Evolutionary conservation across 2,329 filamentous ascomycete species (phyloP).

Genomic region (Rhexocercosporidium sp.): DNA sequence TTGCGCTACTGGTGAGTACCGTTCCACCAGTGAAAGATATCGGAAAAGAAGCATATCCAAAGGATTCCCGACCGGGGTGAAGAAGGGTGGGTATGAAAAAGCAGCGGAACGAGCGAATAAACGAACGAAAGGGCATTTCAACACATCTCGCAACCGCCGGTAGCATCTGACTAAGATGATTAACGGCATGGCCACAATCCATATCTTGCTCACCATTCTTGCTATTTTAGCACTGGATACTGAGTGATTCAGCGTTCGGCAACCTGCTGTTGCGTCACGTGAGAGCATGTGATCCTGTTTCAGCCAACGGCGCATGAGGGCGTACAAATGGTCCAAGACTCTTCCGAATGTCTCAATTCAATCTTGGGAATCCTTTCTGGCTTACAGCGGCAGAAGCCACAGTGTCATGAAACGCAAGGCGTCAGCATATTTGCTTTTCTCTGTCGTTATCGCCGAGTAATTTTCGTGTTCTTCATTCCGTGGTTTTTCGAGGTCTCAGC

Average conservation of each 20-base stretch:
- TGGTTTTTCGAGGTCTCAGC: background rate
- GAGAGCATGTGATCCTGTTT: background rate
- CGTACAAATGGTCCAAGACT: background rate
- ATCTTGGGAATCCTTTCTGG: background rate
- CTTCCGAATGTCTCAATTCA: background rate
- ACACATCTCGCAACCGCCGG: background rate
- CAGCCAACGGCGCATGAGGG: background rate
- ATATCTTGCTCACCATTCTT: background rate
- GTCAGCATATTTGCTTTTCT: background rate
- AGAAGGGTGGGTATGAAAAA: background rate
- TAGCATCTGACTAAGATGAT: constrained; percentile 6
- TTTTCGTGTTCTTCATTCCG: background rate
- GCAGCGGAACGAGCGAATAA: background rate
- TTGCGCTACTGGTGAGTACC: background rate
- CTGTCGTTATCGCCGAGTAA: background rate
- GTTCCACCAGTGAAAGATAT: background rate
- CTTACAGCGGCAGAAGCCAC: background rate
- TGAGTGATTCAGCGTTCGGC: background rate
- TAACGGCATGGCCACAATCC: background rate
- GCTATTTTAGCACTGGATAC: background rate
- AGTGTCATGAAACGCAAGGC: background rate
- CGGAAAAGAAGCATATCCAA: background rate
- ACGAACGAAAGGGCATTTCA: background rate
- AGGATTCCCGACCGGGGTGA: background rate
- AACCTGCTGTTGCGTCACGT: background rate